These are phyloP conservation scores for Brassica balearica DNA, from an alignment of 441 rosid genomes.

Conservation along the genomic window DNA sequence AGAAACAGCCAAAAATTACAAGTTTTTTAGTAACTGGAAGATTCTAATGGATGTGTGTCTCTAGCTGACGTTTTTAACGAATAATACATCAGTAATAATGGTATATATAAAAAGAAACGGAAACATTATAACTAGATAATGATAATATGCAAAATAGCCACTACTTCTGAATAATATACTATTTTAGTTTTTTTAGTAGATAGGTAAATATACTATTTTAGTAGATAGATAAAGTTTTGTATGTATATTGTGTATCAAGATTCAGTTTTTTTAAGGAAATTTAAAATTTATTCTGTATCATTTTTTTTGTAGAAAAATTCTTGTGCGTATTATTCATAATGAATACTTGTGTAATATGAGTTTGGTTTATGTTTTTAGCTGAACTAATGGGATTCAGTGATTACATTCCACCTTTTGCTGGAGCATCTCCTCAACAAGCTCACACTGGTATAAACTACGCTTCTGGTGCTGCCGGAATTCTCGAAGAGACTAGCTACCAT, in stretches of 20 bases:
- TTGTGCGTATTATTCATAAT: background rate
- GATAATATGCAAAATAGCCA: background rate
- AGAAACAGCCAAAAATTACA: slow-evolving; percentile 2
- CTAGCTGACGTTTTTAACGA: background rate
- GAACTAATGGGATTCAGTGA: slow-evolving; percentile 42
- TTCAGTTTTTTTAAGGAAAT: background rate
- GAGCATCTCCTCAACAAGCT: slow-evolving; percentile 40
- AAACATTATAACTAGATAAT: slow-evolving; percentile 9
- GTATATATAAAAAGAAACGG: background rate
- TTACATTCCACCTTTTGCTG: slow-evolving; percentile 52
- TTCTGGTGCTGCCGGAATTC: slow-evolving; percentile 62
- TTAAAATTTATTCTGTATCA: background rate
- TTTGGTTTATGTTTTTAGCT: slow-evolving; percentile 38
- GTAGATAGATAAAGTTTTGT: background rate
- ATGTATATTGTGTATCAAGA: background rate
- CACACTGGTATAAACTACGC: slow-evolving; percentile 65
- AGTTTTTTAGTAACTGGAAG: background rate
- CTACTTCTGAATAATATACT: background rate
- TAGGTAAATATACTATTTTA: background rate
- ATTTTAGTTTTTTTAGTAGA: background rate
- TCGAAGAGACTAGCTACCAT: slow-evolving; percentile 47
- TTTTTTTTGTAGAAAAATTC: background rate
- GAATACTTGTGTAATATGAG: background rate
- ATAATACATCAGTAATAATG: background rate
- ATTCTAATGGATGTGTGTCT: background rate